These are phyloP conservation scores for Colletotrichum magnum DNA, from an alignment of 2,329 filamentous ascomycete genomes.

Conservation along the genomic window DNA sequence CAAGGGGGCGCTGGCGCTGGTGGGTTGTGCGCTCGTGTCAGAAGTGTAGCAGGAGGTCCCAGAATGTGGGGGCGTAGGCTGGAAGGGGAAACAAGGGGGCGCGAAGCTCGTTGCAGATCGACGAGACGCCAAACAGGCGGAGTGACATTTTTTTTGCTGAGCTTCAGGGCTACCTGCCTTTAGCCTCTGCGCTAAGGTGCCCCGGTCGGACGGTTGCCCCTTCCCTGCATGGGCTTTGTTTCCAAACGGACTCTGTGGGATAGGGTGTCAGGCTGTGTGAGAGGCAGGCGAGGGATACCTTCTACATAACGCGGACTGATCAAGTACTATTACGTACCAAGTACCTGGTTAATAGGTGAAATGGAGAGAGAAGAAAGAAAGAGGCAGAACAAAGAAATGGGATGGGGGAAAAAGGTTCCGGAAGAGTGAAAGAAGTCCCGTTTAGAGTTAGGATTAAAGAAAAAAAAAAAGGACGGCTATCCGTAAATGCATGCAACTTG, in stretches of 20 bases:
- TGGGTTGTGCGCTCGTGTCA: slow-evolving; percentile 38
- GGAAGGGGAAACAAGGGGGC: neutral
- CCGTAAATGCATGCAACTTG: neutral
- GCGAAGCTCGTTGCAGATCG: neutral
- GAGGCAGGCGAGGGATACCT: neutral
- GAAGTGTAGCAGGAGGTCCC: slow-evolving; percentile 39
- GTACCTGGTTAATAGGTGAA: no score
- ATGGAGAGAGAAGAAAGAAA: no score
- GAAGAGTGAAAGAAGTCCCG: neutral
- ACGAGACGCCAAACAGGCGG: no score
- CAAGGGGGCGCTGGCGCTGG: neutral
- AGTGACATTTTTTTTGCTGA: no score
- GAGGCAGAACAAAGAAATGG: no score
- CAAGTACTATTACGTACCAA: neutral
- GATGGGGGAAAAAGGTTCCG: neutral
- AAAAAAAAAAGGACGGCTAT: neutral
- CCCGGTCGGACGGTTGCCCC: neutral
- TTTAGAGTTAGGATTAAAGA: slow-evolving; percentile 16
- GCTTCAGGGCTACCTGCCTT: no score
- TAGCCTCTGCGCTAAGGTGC: neutral
- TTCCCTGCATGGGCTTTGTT: slow-evolving; percentile 32
- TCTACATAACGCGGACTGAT: no score
- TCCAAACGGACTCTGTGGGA: slow-evolving; percentile 31
- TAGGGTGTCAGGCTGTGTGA: slow-evolving; percentile 5
- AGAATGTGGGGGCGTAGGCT: slow-evolving; percentile 6